A percentile compares a stretch with the other conserved stretches of the same genome.
Evolutionary conservation across 768 basidiomycete genomes (phyloP).

Genomic region (Lactifluus subvellereus): DNA sequence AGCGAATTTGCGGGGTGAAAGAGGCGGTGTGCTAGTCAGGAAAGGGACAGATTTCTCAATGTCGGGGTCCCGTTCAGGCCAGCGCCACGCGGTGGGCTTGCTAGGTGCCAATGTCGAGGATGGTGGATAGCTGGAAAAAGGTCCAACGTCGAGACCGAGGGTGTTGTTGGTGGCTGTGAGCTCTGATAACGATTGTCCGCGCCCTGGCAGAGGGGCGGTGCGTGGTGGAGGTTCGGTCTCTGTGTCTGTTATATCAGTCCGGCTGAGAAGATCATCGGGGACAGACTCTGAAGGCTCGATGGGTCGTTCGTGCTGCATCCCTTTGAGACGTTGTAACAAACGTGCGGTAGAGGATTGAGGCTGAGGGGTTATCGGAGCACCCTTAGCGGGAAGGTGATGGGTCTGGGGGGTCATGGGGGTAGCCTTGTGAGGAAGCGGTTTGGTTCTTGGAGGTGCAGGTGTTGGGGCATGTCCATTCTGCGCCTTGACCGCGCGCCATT

Average conservation of each 20-base stretch:
- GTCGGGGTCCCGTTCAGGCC: conserved; percentile 8
- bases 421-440: conserved; percentile 9
- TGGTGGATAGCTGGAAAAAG: conserved; percentile 12
- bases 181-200: conserved; percentile 4
- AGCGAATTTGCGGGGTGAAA: conserved; percentile 7
- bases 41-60: conserved; percentile 22
- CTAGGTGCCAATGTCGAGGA: conserved; percentile 13
- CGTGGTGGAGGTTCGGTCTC: conserved; percentile 9
- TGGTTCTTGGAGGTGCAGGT: conserved; percentile 8
- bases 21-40: conserved; percentile 20
- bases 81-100: conserved; percentile 12
- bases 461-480: conserved; percentile 40
- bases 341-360: conserved; percentile 19
- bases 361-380: neutral
- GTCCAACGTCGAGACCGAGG: conserved; percentile 29
- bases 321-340: conserved; percentile 19
- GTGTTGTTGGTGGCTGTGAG: conserved; percentile 27
- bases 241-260: conserved; percentile 8
- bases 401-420: conserved; percentile 3
- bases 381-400: conserved; percentile 1
- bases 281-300: conserved; percentile 6
- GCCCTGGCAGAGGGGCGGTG: neutral
- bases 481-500: conserved; percentile 68
- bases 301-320: conserved; percentile 11
- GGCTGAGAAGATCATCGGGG: conserved; percentile 15